Conservation (phyloP, 495 filamentous ascomycete genomes). For the Aspergillus carlsbadensis region DNA sequence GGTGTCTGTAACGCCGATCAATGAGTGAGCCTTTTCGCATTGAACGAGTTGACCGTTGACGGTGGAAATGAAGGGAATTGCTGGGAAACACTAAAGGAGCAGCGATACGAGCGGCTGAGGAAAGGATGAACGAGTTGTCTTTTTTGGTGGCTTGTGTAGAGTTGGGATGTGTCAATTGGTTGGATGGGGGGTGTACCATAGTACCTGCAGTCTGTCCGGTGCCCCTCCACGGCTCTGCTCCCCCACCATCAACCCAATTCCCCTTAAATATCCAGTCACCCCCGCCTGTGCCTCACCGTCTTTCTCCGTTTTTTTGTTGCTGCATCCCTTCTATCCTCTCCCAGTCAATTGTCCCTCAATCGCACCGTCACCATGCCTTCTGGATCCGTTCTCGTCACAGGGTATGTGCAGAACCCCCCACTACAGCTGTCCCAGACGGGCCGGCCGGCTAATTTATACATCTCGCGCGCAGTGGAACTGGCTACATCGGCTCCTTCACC, state of each 20-base stretch:
- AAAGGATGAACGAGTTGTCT: neutral
- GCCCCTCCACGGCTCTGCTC: slow-evolving; percentile 4
- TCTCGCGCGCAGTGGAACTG: slow-evolving; percentile 69
- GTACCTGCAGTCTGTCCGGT: neutral
- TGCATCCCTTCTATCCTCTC: slow-evolving; percentile 2
- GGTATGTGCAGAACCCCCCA: slow-evolving; percentile 57
- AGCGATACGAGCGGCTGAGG: neutral
- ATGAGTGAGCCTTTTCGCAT: neutral
- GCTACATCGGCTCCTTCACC: slow-evolving; percentile 99
- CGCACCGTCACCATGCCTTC: slow-evolving; percentile 60
- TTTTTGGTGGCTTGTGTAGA: neutral
- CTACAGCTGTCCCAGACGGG: slow-evolving; percentile 4
- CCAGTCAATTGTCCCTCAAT: slow-evolving; percentile 2
- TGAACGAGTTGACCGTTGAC: no score
- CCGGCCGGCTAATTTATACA: slow-evolving; percentile 17
- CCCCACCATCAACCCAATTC: slow-evolving; percentile 3
- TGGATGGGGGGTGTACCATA: neutral
- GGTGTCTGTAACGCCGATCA: slow-evolving; percentile 1
- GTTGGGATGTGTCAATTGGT: neutral
- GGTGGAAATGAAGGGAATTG: no score
- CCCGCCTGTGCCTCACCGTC: slow-evolving; percentile 2
- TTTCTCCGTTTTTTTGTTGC: slow-evolving; percentile 5
- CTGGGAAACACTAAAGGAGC: no score
- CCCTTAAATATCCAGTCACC: slow-evolving; percentile 21
- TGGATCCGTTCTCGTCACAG: slow-evolving; percentile 86